Conservation (phyloP, 805 yeast genomes). For the Hyphopichia homilentoma region DNA sequence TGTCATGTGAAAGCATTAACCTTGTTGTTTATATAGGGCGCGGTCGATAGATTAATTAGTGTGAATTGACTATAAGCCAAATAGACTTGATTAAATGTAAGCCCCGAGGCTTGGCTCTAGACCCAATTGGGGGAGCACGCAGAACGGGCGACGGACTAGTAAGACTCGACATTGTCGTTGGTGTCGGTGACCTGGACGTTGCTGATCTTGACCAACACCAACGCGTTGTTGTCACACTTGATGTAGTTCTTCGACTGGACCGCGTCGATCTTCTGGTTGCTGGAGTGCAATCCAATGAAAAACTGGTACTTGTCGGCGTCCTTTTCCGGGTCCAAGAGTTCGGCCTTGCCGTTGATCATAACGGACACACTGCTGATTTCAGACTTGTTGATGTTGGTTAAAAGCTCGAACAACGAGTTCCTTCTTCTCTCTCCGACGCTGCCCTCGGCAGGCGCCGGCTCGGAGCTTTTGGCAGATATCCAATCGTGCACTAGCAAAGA, state of each 20-base stretch:
- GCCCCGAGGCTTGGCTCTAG: too few species aligned
- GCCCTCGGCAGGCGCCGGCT: conserved; percentile 9
- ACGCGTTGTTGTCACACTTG: conserved; percentile 56
- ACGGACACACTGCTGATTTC: conserved; percentile 80
- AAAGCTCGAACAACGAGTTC: conserved; percentile 43
- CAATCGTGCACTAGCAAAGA: conserved; percentile 88
- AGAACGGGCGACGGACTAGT: conserved; percentile 10
- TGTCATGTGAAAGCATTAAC: not conserved
- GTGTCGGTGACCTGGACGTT: conserved; percentile 78
- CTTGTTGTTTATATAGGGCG: conserved; percentile 19
- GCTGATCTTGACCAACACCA: conserved; percentile 61
- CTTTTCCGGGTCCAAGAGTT: conserved; percentile 38
- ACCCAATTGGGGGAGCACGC: too few species aligned
- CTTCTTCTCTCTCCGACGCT: conserved; percentile 13
- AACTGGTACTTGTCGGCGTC: conserved; percentile 48
- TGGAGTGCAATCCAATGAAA: conserved; percentile 59
- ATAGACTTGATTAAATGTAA: too few species aligned
- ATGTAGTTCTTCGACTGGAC: conserved; percentile 52
- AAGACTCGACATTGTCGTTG: conserved; percentile 52
- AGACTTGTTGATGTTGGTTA: conserved; percentile 73
- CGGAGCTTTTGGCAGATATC: conserved; percentile 55
- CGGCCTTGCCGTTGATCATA: conserved; percentile 72
- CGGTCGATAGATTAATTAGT: too few species aligned
- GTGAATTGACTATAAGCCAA: too few species aligned
- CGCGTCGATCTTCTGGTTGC: conserved; percentile 65